Percentiles rank a stretch among this genome's conserved stretches.
Evolutionary conservation across 257 asterid genomes (phyloP).

Genomic region (Solanum microdontum): DNA sequence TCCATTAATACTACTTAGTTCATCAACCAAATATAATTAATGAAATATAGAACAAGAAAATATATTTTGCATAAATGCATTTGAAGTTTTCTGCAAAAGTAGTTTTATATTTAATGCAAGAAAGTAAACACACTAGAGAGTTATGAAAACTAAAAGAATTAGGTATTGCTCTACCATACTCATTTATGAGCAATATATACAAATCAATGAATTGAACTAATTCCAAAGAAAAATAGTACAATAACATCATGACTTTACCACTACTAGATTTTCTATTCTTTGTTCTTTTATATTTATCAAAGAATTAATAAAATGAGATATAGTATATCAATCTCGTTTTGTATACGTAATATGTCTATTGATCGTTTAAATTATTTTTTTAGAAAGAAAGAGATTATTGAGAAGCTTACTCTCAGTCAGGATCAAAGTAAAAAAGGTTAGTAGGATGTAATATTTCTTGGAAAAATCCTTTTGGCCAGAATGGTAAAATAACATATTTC

Average conservation of each 20-base stretch:
- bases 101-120: background rate
- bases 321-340: background rate
- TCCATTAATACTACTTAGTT: background rate
- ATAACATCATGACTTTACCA: constrained; percentile 2
- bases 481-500: too few relatives aligned
- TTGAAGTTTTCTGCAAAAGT: background rate
- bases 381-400: background rate
- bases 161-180: constrained; percentile 6
- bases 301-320: background rate
- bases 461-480: too few relatives aligned
- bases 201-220: background rate
- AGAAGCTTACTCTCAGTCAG: background rate
- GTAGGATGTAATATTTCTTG: background rate
- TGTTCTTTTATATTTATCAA: background rate
- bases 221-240: background rate
- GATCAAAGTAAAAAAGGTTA: background rate
- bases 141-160: background rate
- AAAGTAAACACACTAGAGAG: background rate
- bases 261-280: background rate
- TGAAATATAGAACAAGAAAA: background rate
- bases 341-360: background rate
- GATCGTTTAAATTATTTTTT: background rate
- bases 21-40: background rate
- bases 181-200: background rate
- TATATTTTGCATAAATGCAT: background rate